Conservation (phyloP, 768 basidiomycete species). For the Xerocomellus chrysenteron region DNA sequence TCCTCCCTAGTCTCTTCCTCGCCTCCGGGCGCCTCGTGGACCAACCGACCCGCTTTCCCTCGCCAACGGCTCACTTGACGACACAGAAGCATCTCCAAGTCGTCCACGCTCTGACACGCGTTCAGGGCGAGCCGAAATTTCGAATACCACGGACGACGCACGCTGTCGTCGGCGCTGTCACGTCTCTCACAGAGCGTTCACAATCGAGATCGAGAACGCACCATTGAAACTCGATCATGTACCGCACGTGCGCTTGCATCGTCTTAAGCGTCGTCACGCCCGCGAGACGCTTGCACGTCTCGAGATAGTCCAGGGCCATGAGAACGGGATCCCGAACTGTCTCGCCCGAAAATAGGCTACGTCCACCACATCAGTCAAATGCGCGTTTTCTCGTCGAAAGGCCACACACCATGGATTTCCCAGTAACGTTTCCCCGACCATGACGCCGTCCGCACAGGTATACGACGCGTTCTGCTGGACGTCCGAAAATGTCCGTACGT, state of each 20-base stretch:
- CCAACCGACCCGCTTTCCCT: conserved; percentile 29
- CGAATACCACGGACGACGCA: conserved; percentile 53
- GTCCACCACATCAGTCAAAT: not conserved
- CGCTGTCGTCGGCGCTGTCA: conserved; percentile 19
- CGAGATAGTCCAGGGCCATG: conserved; percentile 70
- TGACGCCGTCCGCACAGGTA: conserved; percentile 70
- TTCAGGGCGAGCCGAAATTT: conserved; percentile 51
- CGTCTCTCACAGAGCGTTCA: not conserved
- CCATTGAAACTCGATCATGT: conserved; percentile 71
- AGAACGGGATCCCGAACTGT: conserved; percentile 59
- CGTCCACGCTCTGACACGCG: conserved; percentile 43
- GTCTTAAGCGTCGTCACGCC: conserved; percentile 48
- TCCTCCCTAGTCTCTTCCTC: conserved; percentile 2
- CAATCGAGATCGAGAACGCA: conserved; percentile 29
- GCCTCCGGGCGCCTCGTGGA: not conserved
- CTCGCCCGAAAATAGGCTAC: conserved; percentile 56
- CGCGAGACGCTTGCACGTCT: conserved; percentile 52
- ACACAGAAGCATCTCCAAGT: conserved; percentile 45
- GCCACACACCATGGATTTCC: conserved; percentile 66
- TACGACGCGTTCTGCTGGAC: conserved; percentile 49
- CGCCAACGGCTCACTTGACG: conserved; percentile 51
- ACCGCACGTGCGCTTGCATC: conserved; percentile 62
- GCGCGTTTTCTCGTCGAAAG: not conserved
- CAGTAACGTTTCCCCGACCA: conserved; percentile 79
- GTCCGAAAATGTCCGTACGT: conserved; percentile 63